Percentiles rank a stretch among this genome's conserved stretches.
Conservation (phyloP, 371 early-diverging fungal species). For the Mortierella sp. region DNA sequence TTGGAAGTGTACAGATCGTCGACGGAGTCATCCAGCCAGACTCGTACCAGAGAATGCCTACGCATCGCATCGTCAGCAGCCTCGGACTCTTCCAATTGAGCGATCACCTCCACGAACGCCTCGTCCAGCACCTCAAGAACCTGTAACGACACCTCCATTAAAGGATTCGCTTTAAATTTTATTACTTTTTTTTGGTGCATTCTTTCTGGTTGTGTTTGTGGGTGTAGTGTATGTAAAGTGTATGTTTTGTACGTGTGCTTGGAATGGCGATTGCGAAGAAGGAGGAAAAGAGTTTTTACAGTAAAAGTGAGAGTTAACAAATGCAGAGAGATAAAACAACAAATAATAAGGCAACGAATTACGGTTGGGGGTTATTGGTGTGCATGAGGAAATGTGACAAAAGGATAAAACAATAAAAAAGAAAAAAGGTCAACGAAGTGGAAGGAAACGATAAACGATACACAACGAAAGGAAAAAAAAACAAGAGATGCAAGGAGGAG, state of each 20-base stretch:
- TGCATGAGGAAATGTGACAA: not conserved
- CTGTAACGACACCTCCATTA: slow-evolving; percentile 1
- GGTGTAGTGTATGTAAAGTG: not conserved
- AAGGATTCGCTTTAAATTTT: not conserved
- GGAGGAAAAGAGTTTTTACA: not conserved
- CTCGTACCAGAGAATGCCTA: slow-evolving; percentile 83
- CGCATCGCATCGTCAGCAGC: slow-evolving; percentile 79
- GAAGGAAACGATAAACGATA: not conserved
- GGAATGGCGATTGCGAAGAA: not conserved
- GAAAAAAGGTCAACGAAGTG: not conserved
- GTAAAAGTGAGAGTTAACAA: not conserved
- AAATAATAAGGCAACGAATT: slow-evolving; percentile 8
- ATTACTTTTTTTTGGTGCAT: not conserved
- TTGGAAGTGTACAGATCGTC: slow-evolving; percentile 78
- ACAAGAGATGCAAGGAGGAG: not conserved
- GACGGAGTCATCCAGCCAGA: slow-evolving; percentile 65
- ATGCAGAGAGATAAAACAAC: slow-evolving; percentile 7
- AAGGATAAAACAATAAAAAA: slow-evolving; percentile 8
- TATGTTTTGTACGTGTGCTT: not conserved
- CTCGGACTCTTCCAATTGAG: slow-evolving; percentile 82
- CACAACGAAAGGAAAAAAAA: not conserved
- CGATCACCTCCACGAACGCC: slow-evolving; percentile 53
- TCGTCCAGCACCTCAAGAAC: slow-evolving; percentile 29
- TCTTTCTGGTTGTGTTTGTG: not conserved
- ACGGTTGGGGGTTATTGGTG: not conserved